Base-by-base conservation (phyloP, 163 green algal genomes). In the Chloromonas sp. region DNA sequence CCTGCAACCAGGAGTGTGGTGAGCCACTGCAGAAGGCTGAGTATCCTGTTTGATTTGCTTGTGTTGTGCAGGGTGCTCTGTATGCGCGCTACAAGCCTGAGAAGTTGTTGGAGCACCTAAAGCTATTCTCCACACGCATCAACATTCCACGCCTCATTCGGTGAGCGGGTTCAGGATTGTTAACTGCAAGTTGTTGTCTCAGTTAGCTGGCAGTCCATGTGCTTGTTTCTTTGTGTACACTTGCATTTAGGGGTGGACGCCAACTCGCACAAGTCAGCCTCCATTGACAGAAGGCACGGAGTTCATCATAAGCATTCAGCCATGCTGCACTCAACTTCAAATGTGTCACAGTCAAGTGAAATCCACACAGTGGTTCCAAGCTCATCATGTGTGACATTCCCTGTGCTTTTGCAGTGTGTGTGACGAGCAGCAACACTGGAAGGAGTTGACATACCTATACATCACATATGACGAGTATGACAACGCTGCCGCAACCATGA, bases 41-140 rank as follows among this genome's bases (percentile, higher is more conserved):
- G 36, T 36, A 36, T 36, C 36, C 36, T 36, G 36, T 36, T 36
- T 36, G 36, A 36, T 36, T 36, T 36, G 36, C 36, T 36, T 36
- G 36, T 36, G 36, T 36, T 74, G 2, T 79, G 60, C 79, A 83
- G 91, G 95, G 92, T 87, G 94, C 93, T 70, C 83, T 98, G 87
- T 98, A 98, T 87, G 95, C 93, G 3, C 95, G 94, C 82, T 98
- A 98, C 94, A 92, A 84, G 82, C 91, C 92, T 2, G 94, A 97
- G 83, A 97, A 97, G 92, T 93, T 99, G 79, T 98, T 99, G 96
- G 97, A 99, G 94, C 97, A 99, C 92, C 93, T 99, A 59, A 99
- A 99, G 92, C 95, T 99, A 0, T 99, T 99, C 91, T 92, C 89
- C 88, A 95, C 94, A 78, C 93, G 95, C 61, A 90, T 99, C 91